Conservation (phyloP, 2,329 filamentous ascomycete species). For the Phaeoacremonium minimum region DNA sequence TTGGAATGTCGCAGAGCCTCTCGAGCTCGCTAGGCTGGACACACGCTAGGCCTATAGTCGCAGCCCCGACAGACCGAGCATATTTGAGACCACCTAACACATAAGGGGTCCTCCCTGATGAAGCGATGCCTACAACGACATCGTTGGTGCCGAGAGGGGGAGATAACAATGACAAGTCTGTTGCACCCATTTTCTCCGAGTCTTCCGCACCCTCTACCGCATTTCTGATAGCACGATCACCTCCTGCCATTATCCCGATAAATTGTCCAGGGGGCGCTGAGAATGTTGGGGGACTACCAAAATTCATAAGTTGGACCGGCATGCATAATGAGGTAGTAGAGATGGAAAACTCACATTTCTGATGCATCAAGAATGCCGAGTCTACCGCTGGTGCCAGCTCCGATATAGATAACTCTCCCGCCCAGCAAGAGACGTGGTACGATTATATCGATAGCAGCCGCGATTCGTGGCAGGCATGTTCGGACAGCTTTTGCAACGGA, state of each 20-base stretch:
- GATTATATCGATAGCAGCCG: constrained; percentile 25
- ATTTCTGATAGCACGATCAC: constrained; percentile 30
- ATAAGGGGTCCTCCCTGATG: constrained; percentile 36
- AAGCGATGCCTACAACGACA: constrained; percentile 34
- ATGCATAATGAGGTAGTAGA: too few species aligned
- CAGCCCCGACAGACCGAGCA: constrained; percentile 25
- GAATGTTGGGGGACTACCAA: constrained; percentile 34
- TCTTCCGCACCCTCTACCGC: constrained; percentile 38
- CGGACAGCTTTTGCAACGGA: constrained; percentile 23
- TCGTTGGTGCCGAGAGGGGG: constrained; percentile 24
- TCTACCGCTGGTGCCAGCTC: constrained; percentile 38
- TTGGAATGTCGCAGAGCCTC: constrained; percentile 19
- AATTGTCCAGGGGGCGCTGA: constrained; percentile 32
- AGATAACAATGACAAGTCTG: constrained; percentile 21
- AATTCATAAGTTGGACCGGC: too few species aligned
- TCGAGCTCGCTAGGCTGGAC: constrained; percentile 23
- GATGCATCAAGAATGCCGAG: too few species aligned
- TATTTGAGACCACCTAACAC: constrained; percentile 30
- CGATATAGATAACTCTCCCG: constrained; percentile 31
- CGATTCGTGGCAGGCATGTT: constrained; percentile 23
- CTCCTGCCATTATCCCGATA: constrained; percentile 33
- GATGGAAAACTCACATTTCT: too few species aligned
- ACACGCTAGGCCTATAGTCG: constrained; percentile 32
- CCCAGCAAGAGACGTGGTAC: constrained; percentile 22
- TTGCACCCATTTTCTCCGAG: constrained; percentile 20